Evolutionary conservation across 495 filamentous ascomycete species (phyloP).

Genomic region (Neurospora sp.): DNA sequence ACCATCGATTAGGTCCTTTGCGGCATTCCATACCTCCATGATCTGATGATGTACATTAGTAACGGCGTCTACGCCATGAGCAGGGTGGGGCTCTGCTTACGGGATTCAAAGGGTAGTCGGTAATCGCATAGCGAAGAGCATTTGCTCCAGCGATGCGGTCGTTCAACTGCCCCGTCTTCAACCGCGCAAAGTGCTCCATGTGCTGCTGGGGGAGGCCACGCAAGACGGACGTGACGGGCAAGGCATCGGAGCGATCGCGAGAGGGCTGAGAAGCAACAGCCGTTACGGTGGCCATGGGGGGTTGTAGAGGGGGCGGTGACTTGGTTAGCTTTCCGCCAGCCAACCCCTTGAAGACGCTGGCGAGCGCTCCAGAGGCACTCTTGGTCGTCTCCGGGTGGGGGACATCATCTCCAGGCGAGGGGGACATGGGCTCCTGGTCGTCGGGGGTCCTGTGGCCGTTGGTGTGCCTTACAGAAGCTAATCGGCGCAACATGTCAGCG

Average conservation of each 20-base stretch:
- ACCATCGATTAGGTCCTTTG: slow-evolving; percentile 52
- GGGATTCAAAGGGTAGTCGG: slow-evolving; percentile 46
- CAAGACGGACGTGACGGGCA: slow-evolving; percentile 11
- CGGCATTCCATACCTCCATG: slow-evolving; percentile 51
- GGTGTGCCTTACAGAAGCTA: slow-evolving; percentile 26
- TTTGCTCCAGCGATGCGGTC: slow-evolving; percentile 48
- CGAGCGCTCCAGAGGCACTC: slow-evolving; percentile 32
- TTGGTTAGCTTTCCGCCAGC: slow-evolving; percentile 36
- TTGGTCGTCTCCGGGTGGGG: slow-evolving; percentile 36
- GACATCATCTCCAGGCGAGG: slow-evolving; percentile 43
- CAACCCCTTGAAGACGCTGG: slow-evolving; percentile 47
- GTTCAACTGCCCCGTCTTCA: slow-evolving; percentile 35
- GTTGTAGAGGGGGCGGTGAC: slow-evolving; percentile 28
- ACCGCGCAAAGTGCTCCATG: slow-evolving; percentile 31
- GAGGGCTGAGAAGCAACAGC: slow-evolving; percentile 10
- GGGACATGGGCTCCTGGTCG: slow-evolving; percentile 41
- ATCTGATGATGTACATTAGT: slow-evolving; percentile 16
- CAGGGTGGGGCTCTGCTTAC: slow-evolving; percentile 17
- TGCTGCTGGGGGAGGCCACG: slow-evolving; percentile 29
- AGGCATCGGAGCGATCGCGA: slow-evolving; percentile 23
- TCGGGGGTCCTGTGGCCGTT: slow-evolving; percentile 30
- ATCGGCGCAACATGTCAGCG: slow-evolving; percentile 36
- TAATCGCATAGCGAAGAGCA: slow-evolving; percentile 41
- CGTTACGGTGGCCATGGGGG: slow-evolving; percentile 16
- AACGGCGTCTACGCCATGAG: not conserved